Base-by-base conservation (phyloP, 768 basidiomycete genomes). In the Sporobolomyces pararoseus region DNA sequence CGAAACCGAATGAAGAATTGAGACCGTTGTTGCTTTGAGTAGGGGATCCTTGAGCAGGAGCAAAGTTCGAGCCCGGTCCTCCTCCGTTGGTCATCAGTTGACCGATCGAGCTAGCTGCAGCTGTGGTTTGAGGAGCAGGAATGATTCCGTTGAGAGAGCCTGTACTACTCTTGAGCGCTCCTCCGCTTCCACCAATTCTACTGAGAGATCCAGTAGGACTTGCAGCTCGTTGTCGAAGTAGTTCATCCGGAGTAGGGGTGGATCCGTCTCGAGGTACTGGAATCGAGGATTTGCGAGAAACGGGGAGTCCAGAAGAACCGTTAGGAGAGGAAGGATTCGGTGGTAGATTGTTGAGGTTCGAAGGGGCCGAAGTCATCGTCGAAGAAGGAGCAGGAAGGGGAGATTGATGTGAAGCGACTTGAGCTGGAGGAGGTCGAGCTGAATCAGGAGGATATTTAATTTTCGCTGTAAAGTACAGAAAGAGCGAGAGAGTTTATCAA, bases 381-480 rank as follows among this genome's bases (percentile, higher is more conserved):
- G n/a, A n/a, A n/a, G n/a, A n/a, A 14, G 25, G 58, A 14, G 54
- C 47, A 25, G 55, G 63, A n/a, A 32, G 13, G 27, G 55, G 10
- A 16, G 47, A 55, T 44, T 35, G 49, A 23, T 35, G n/a, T 12
- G 57, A 6, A 46, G 27, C 16, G 51, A 27, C 23, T n/a, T n/a
- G n/a, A 23, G 39, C 25, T 31, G 23, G 35, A 21, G 58, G 62
- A 37, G 63, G 68, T n/a, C 71, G 66, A 4, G 55, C 23, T 2
- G 65, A 82, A 71, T 90, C 88, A 12, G 79, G 66, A 4, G 92
- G 91, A 78, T 96, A 95, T 81, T 93, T 92, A 83, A 95, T 95
- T 78, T 95, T 89, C 78, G 88, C 90, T 91, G 78, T 47, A n/a
- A n/a, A n/a, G n/a, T n/a, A n/a, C n/a, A n/a, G n/a, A n/a, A n/a